Evolutionary conservation across 2,329 filamentous ascomycete genomes (phyloP), one percentile per base, ranked within the genome.

Genomic region (Paecilomyces variotii): DNA sequence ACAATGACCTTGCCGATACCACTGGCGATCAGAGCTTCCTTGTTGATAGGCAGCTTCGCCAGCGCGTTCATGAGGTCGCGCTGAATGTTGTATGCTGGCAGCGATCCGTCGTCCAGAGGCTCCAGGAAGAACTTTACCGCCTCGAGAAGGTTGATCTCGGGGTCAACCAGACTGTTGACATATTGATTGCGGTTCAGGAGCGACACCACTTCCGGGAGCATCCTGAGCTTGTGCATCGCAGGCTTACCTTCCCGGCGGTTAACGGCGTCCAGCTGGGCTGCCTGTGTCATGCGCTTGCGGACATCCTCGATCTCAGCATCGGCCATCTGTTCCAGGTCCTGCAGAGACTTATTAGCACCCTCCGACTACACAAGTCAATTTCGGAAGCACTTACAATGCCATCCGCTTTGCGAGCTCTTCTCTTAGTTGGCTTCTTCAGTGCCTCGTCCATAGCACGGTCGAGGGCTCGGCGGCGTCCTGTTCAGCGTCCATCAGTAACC

Each of bases 111-210:
- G 67, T 93, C 91, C 53, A 97, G 83, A 0, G 94, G 94, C 72
- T 99, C 94, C 25, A 99, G 84, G 82, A 97, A 97, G 82, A 96
- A 97, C 71, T 93, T 91, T 69, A 99, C 91, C 12, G 92, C 90
- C 75, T 96, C 91, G 45, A 99, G 80, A 62, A 99, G 88, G 77
- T 97, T 97, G 70, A 89, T 95, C 70, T 99, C 94, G 0, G 93
- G 93, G 65, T 97, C 93, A 49, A 97, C 86, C 55, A 97, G 87
- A 30, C 89, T 88, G 65, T 90, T 90, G 28, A 93, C 85, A 57
- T 89, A 78, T 56, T 77, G 91, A 74, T 93, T 96, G 68, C 91
- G 89, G 73, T 95, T 97, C 60, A 99, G 83, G 24, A 97, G 82
- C 51, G 87, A 86, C 53, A 92, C 87, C 12, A 99, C 94, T 72